A percentile compares a stretch with the other conserved stretches of the same genome.
Conservation (phyloP, 768 basidiomycete genomes). For the Pleurotus tuber-regium region DNA sequence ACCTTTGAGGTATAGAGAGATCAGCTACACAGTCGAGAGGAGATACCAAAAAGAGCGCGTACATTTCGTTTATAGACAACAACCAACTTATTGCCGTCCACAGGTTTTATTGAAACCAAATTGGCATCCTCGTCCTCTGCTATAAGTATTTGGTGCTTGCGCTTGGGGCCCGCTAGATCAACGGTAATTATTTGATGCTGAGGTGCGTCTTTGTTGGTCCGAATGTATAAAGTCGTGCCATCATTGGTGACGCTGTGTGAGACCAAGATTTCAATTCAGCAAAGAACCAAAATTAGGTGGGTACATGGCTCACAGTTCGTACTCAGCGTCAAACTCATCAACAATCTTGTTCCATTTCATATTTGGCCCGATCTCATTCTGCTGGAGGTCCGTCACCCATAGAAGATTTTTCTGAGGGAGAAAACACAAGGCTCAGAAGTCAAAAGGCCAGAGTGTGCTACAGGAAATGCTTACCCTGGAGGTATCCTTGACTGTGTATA, state of each 20-base stretch:
- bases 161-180: constrained; percentile 50
- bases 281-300: constrained; percentile 2
- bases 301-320: constrained; percentile 48
- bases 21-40: not conserved
- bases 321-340: constrained; percentile 66
- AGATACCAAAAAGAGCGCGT: constrained; percentile 19
- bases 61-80: constrained; percentile 74
- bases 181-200: constrained; percentile 64
- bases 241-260: constrained; percentile 64
- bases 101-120: constrained; percentile 44
- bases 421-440: not conserved
- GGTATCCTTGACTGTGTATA: constrained; percentile 58
- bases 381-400: constrained; percentile 68
- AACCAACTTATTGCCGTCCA: constrained; percentile 56
- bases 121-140: constrained; percentile 65
- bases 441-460: not conserved
- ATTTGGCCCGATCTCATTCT: constrained; percentile 56
- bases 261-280: constrained; percentile 6
- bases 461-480: constrained; percentile 44
- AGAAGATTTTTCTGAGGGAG: constrained; percentile 60
- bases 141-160: constrained; percentile 57
- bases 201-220: constrained; percentile 65
- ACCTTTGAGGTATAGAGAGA: constrained; percentile 40
- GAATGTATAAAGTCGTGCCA: constrained; percentile 57
- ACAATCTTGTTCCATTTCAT: constrained; percentile 74